These are phyloP conservation scores for Penicillium tannophilum DNA, from an alignment of 495 filamentous ascomycete species.

Conservation along the genomic window DNA sequence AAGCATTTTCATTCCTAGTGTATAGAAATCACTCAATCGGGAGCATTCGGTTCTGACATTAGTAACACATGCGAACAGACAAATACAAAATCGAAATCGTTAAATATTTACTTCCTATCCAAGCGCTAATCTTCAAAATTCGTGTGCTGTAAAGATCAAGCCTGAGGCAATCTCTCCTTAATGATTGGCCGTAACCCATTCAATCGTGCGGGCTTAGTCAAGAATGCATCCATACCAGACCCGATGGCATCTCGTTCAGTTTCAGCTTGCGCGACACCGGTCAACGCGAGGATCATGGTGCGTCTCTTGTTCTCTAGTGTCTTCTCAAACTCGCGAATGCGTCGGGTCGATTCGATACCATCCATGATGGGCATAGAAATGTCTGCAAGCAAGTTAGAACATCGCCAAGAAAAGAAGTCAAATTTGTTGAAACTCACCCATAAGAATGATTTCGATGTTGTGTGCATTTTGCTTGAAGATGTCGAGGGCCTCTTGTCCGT, in stretches of 20 bases:
- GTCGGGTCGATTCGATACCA: slow-evolving; percentile 51
- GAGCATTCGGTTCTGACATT: neutral
- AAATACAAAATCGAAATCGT: neutral
- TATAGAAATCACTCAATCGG: too few species aligned
- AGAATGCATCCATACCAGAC: slow-evolving; percentile 40
- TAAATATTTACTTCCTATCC: neutral
- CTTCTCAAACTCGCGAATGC: slow-evolving; percentile 49
- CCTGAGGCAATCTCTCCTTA: slow-evolving; percentile 10
- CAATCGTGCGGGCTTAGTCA: slow-evolving; percentile 38
- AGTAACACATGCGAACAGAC: neutral
- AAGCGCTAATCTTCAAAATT: neutral
- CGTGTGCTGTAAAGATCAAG: slow-evolving; percentile 1
- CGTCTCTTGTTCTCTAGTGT: neutral
- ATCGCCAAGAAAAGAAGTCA: neutral
- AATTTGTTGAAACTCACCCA: slow-evolving; percentile 36
- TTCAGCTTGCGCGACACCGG: slow-evolving; percentile 35
- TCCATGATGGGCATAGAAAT: slow-evolving; percentile 64
- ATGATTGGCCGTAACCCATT: slow-evolving; percentile 19
- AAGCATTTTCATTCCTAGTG: too few species aligned
- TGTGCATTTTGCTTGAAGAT: slow-evolving; percentile 31
- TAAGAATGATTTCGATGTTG: slow-evolving; percentile 50
- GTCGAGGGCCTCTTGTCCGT: slow-evolving; percentile 57
- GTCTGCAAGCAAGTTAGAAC: slow-evolving; percentile 26
- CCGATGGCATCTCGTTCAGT: slow-evolving; percentile 30
- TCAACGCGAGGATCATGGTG: slow-evolving; percentile 34